Conservation (phyloP, 2,329 filamentous ascomycete genomes). For the Diplodia seriata region DNA sequence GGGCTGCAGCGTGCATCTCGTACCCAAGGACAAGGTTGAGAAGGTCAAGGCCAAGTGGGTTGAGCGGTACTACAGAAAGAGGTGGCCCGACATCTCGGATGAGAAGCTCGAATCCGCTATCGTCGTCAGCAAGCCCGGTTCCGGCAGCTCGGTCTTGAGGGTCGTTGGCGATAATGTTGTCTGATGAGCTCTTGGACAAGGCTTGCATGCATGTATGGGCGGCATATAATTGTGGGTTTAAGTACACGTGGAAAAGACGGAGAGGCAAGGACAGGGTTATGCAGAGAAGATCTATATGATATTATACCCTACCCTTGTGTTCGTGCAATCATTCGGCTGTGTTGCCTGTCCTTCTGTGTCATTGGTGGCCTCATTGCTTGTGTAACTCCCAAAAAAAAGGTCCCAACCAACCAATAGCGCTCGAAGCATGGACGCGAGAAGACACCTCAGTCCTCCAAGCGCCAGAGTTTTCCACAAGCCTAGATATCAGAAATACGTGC, state of each 20-base stretch:
- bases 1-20: conserved; percentile 91
- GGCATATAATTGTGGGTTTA: conserved; percentile 7
- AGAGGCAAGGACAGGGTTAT: conserved; percentile 13
- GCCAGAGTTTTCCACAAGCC: too few species aligned
- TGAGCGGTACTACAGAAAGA: conserved; percentile 80
- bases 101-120: conserved; percentile 81
- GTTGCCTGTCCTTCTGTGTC: neutral
- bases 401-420: too few species aligned
- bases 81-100: conserved; percentile 69
- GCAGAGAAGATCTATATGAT: conserved; percentile 15
- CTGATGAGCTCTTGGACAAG: conserved; percentile 37
- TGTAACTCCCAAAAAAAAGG: neutral
- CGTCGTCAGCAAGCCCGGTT: conserved; percentile 86
- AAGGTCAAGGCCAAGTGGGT: conserved; percentile 79
- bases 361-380: conserved; percentile 3
- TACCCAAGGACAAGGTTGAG: conserved; percentile 81
- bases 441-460: too few species aligned
- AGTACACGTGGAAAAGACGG: conserved; percentile 4
- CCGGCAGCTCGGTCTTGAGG: conserved; percentile 61
- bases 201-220: conserved; percentile 6
- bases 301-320: neutral
- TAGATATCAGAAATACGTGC: too few species aligned
- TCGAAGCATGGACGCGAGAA: too few species aligned
- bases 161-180: conserved; percentile 43
- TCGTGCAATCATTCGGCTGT: conserved; percentile 5